Base-by-base conservation (phyloP, 1,139 yeast genomes). In the Diutina scorzettiae region DNA sequence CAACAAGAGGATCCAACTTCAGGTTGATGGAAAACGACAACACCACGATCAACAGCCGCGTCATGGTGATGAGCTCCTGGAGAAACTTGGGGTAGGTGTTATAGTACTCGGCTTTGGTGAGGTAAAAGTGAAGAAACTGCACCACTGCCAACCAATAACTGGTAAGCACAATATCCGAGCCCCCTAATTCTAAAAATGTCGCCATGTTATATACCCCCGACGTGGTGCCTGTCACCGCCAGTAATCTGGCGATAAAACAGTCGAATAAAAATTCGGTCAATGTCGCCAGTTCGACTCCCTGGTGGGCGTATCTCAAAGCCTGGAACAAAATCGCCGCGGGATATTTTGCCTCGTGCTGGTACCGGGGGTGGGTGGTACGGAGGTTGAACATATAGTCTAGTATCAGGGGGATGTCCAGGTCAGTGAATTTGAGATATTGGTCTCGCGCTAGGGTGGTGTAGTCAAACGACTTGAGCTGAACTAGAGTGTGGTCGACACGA, bases 81-180 rank as follows among this genome's bases (percentile, higher is more conserved):
- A 81, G 56, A 31, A 79, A 63, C 24, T 60, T 55, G 2, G 87
- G 85, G 49, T 77, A 72, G 40, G 60, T 60, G 19, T 57, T 51
- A 55, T 77, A 78, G 42, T 80, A 66, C 7, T 68, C 72, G 50
- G 73, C 79, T 48, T 78, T 73, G 42, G 70, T 58, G 31, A 81
- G 56, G 55, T 79, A 81, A 53, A 76, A 81, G 53, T 78, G 81
- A 43, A 82, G 57, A 51, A 78, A 80, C 48, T 81, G 82, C 36
- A 80, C 54, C 11, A 76, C 76, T 4, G 86, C 73, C 33, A 82
- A 66, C 89, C 91, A 81, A 53, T 81, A 81, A 47, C 89, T 78
- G 45, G 79, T 69, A 30, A 71, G 57, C 8, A 81, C 84, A 44
- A 82, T 78, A 54, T 82, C 89, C 19, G 83, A 81, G 1, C 73